Evolutionary conservation across 1,284 basidiomycete genomes (phyloP).

Genomic region (Fistulinella cinereoalba): DNA sequence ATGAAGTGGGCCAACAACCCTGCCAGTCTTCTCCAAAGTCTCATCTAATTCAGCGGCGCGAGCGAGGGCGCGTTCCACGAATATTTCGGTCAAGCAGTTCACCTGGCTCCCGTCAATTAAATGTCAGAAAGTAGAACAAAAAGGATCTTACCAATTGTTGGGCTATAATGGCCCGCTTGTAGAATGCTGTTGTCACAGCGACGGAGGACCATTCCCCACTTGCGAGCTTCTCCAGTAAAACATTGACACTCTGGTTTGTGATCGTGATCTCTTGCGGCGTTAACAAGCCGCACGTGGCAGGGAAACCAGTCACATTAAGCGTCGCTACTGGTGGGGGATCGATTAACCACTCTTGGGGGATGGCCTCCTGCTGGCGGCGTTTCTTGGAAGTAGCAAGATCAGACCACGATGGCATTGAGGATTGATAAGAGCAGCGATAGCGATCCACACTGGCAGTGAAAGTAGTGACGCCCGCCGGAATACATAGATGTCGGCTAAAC

Average conservation of each 20-base stretch:
- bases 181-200: slow-evolving; percentile 71
- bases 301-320: slow-evolving; percentile 56
- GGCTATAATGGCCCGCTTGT: slow-evolving; percentile 76
- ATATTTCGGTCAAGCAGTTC: slow-evolving; percentile 71
- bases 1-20: slow-evolving; percentile 50
- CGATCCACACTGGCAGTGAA: background rate
- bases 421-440: background rate
- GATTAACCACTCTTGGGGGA: slow-evolving; percentile 25
- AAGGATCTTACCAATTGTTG: slow-evolving; percentile 67
- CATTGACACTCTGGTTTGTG: slow-evolving; percentile 46
- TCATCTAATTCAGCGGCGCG: slow-evolving; percentile 59
- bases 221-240: slow-evolving; percentile 37
- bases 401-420: slow-evolving; percentile 40
- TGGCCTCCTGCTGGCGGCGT: slow-evolving; percentile 33
- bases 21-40: slow-evolving; percentile 35
- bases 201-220: slow-evolving; percentile 47
- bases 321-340: slow-evolving; percentile 39
- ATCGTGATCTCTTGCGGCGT: slow-evolving; percentile 62
- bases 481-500: slow-evolving; percentile 9
- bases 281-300: slow-evolving; percentile 59
- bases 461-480: slow-evolving; percentile 2
- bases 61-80: slow-evolving; percentile 56
- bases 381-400: slow-evolving; percentile 41
- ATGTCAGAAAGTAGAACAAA: background rate
- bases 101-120: slow-evolving; percentile 35